These are phyloP conservation scores for Venturiaceae sp. DNA, from an alignment of 2,329 filamentous ascomycete genomes.

Conservation along the genomic window DNA sequence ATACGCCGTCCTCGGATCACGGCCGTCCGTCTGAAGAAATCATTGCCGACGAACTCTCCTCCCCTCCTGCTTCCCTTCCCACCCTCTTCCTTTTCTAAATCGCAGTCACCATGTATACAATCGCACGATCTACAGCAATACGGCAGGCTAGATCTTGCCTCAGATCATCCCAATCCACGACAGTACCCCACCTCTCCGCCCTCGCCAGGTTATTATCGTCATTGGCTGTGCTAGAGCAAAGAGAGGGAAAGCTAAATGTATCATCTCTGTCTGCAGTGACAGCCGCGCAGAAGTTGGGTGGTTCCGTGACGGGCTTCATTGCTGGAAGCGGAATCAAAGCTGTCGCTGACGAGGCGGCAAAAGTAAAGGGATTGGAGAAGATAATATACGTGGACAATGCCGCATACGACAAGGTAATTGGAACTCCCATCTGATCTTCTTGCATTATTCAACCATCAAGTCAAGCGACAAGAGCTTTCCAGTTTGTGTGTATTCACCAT, in stretches of 20 bases:
- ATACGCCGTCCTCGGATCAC: background rate
- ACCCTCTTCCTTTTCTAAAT: background rate
- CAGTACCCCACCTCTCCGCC: constrained; percentile 41
- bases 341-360: constrained; percentile 75
- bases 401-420: constrained; percentile 76
- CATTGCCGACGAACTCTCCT: background rate
- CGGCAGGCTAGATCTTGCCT: constrained; percentile 8
- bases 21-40: background rate
- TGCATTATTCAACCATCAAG: background rate
- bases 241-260: constrained; percentile 74
- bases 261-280: constrained; percentile 78
- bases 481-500: no score
- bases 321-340: constrained; percentile 69
- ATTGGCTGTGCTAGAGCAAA: constrained; percentile 85
- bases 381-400: constrained; percentile 79
- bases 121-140: constrained; percentile 3
- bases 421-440: background rate
- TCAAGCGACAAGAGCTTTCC: background rate
- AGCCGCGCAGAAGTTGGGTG: constrained; percentile 79
- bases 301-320: constrained; percentile 75
- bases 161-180: constrained; percentile 17
- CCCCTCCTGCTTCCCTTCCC: background rate
- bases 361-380: constrained; percentile 85
- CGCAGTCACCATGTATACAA: constrained; percentile 8
- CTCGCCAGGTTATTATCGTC: constrained; percentile 70